A percentile compares a stretch with the other conserved stretches of the same genome.
phyloP scores from a whole-genome alignment of 2,329 filamentous ascomycete species.

The Nemania sp. region DNA sequence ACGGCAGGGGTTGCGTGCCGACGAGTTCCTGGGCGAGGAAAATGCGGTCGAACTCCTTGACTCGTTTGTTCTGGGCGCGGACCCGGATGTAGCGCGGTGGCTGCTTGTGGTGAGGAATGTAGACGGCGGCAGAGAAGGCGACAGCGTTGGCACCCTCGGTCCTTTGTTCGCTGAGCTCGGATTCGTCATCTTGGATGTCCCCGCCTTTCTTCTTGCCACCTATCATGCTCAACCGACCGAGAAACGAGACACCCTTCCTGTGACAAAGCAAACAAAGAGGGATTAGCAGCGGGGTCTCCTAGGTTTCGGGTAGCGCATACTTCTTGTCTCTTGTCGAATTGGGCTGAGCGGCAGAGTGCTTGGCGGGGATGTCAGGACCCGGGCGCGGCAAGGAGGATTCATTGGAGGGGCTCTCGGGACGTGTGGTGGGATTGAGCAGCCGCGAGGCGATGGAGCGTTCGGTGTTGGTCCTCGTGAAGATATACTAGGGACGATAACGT shows the following conservation, averaged over 20 bases:
- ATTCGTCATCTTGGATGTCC: conserved; percentile 65
- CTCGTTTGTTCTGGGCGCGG: conserved; percentile 77
- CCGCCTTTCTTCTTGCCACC: conserved; percentile 75
- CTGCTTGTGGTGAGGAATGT: conserved; percentile 83
- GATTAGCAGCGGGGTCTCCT: conserved; percentile 8
- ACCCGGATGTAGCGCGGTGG: conserved; percentile 92
- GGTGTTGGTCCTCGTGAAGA: conserved; percentile 45
- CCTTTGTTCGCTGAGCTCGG: conserved; percentile 68
- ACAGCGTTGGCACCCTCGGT: conserved; percentile 82
- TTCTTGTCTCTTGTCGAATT: conserved; percentile 65
- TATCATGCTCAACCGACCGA: conserved; percentile 80
- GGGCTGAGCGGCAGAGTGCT: conserved; percentile 40
- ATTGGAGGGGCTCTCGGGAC: conserved; percentile 56
- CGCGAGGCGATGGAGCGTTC: conserved; percentile 47
- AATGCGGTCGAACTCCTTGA: conserved; percentile 79
- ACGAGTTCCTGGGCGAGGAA: conserved; percentile 92
- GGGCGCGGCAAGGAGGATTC: conserved; percentile 46
- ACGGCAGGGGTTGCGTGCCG: conserved; percentile 53
- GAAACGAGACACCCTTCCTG: conserved; percentile 87
- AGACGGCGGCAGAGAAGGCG: conserved; percentile 81
- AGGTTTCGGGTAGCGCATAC: conserved; percentile 51
- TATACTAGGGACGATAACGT: conserved; percentile 47
- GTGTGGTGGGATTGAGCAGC: conserved; percentile 55
- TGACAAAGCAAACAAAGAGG: conserved; percentile 13
- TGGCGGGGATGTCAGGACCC: conserved; percentile 49